Conservation (phyloP, 1,139 yeast genomes). For the Yamadazyma kanchanaburiensis region DNA sequence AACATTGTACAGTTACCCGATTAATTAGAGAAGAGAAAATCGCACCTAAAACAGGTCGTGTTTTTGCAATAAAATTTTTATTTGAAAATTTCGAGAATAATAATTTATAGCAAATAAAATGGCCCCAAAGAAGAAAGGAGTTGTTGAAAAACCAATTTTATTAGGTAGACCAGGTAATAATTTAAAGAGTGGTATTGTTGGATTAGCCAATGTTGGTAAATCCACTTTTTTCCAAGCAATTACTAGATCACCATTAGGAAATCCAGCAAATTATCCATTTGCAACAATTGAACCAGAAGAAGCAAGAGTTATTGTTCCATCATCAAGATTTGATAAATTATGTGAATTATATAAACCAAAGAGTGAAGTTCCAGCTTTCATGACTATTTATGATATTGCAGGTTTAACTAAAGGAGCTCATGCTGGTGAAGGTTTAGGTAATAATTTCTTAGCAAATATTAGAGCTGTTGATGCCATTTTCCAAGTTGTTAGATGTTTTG, state of each 20-base stretch:
- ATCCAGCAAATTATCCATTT: slow-evolving; percentile 97
- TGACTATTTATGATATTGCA: slow-evolving; percentile 95
- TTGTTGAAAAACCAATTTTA: slow-evolving; percentile 80
- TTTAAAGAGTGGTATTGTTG: slow-evolving; percentile 94
- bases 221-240: slow-evolving; percentile 88
- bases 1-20: slow-evolving; percentile 10
- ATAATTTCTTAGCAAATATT: slow-evolving; percentile 94
- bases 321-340: slow-evolving; percentile 79
- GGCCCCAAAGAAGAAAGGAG: slow-evolving; percentile 94
- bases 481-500: slow-evolving; percentile 97
- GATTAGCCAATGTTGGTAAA: slow-evolving; percentile 95
- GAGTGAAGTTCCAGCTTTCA: slow-evolving; percentile 86
- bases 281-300: slow-evolving; percentile 99
- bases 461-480: slow-evolving; percentile 98
- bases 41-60: slow-evolving; percentile 6
- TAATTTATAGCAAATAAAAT: slow-evolving; percentile 27
- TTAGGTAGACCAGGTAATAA: slow-evolving; percentile 99
- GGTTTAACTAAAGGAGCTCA: slow-evolving; percentile 98
- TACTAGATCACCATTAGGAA: slow-evolving; percentile 89
- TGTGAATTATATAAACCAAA: slow-evolving; percentile 75
- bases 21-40: neutral
- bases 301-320: slow-evolving; percentile 95
- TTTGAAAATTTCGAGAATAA: slow-evolving; percentile 3
- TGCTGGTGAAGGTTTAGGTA: slow-evolving; percentile 97
- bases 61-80: slow-evolving; percentile 8